Percentiles rank a stretch among this genome's conserved stretches.
Evolutionary conservation across 1,284 basidiomycete genomes (phyloP).

Genomic region (Peniophora sp.): DNA sequence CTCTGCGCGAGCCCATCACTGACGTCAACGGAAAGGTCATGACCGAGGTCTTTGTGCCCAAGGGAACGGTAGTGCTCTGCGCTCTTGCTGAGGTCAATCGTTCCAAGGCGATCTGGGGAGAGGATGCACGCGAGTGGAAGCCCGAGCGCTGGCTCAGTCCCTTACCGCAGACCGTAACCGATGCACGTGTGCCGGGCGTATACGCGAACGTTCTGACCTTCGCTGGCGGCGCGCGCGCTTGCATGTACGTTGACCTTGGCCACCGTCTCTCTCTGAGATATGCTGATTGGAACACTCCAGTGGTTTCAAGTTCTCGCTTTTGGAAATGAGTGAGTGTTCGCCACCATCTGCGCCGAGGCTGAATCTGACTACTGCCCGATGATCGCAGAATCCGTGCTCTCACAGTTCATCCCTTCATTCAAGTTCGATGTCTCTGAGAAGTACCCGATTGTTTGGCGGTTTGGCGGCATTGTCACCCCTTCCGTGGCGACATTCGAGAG

Average conservation of each 20-base stretch:
- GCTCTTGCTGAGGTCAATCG: conserved; percentile 13
- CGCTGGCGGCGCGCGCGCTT: neutral
- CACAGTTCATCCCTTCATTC: neutral
- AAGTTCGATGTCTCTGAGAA: neutral
- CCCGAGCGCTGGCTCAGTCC: conserved; percentile 18
- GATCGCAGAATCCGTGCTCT: neutral
- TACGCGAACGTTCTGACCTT: conserved; percentile 6
- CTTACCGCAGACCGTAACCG: conserved; percentile 1
- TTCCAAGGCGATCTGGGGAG: conserved; percentile 14
- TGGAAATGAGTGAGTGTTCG: conserved; percentile 7
- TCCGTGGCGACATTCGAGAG: neutral
- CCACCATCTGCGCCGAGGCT: too few species aligned
- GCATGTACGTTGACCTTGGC: neutral
- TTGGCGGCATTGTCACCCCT: neutral
- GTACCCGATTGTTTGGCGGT: neutral
- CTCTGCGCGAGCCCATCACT: conserved; percentile 3
- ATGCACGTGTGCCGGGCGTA: conserved; percentile 3
- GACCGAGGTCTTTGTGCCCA: conserved; percentile 2
- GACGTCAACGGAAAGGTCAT: conserved; percentile 3
- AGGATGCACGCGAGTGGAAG: conserved; percentile 18
- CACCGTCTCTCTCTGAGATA: too few species aligned
- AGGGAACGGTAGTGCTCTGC: conserved; percentile 13
- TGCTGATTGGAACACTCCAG: neutral
- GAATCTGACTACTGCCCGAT: neutral
- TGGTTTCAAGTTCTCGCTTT: conserved; percentile 6